Base-by-base conservation (phyloP, 768 basidiomycete genomes). In the Boletus rex-veris region DNA sequence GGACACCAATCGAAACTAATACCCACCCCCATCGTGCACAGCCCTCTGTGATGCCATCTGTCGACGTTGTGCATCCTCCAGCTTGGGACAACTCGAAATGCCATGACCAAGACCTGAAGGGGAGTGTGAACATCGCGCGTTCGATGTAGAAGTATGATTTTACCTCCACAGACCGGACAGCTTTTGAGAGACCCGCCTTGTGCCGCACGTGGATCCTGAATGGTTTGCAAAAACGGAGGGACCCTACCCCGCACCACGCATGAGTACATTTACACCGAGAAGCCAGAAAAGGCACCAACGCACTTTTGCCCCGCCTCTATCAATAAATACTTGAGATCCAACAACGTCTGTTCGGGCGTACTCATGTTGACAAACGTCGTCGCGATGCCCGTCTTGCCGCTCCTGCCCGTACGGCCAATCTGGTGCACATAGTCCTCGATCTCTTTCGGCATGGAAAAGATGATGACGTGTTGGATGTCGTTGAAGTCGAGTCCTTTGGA, bases 351-450 rank as follows among this genome's bases (percentile, higher is more conserved):
- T 66, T 98, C 97, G 0, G 89, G 81, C 3, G 96, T 97, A 65
- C 90, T 91, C 92, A 96, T 96, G 70, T 98, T 98, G 50, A 98
- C 92, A 66, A 99, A 99, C 35, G 97, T 95, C 33, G 97, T 99
- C 31, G 97, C 96, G 52, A 99, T 98, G 48, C 97, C 97, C 1
- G 97, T 99, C 71, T 98, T 98, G 19, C 97, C 97, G 60, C 90
- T 93, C 61, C 97, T 85, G 48, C 97, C 97, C 7, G 97, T 99
- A 55, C 97, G 89, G 26, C 97, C 97, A 60, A 98, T 98, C 72
- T 99, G 96, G 75, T 99, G 97, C 46, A 98, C 96, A 64, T 99
- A 99, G 70, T 99, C 97, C 72, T 99, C 97, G 58, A 99, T 99
- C 75, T 99, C 97, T 71, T 98, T 99, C 0, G 97, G 97, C 97